These are phyloP conservation scores for Starmera pachycereana DNA, from an alignment of 805 yeast genomes.

Conservation along the genomic window DNA sequence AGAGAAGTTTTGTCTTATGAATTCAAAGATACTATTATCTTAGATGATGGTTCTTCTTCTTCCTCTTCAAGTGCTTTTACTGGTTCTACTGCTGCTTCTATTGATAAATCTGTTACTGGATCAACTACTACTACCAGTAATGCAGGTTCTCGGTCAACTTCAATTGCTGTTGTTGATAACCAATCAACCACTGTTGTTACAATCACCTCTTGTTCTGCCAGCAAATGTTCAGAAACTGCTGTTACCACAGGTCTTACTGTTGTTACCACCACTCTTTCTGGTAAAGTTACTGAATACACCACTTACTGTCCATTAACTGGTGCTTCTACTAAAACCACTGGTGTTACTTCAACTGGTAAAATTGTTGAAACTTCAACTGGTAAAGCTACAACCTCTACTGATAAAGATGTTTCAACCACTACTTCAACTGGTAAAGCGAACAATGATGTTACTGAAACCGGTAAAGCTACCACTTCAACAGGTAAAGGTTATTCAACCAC, in stretches of 20 bases:
- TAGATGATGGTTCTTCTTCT: not conserved
- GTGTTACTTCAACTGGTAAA: slow-evolving; percentile 13
- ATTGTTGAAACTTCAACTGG: not conserved
- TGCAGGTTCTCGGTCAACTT: slow-evolving; percentile 1
- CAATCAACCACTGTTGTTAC: slow-evolving; percentile 20
- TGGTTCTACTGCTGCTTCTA: slow-evolving; percentile 10
- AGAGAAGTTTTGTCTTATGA: no score
- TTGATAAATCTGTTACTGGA: slow-evolving; percentile 4
- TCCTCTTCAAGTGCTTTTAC: slow-evolving; percentile 11
- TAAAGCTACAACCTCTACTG: no score
- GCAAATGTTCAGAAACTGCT: slow-evolving; percentile 3
- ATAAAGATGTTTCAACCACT: no score
- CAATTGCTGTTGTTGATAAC: slow-evolving; percentile 11
- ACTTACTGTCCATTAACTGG: slow-evolving; percentile 9
- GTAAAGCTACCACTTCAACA: no score
- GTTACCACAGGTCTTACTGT: slow-evolving; percentile 18
- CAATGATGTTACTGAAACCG: no score
- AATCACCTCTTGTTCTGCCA: slow-evolving; percentile 12
- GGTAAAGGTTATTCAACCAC: no score
- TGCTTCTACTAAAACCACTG: slow-evolving; percentile 2
- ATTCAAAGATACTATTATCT: no score
- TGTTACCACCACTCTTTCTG: slow-evolving; percentile 20
- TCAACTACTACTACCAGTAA: slow-evolving; percentile 6
- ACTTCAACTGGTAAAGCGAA: no score
- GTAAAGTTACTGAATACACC: slow-evolving; percentile 11